phyloP scores from a whole-genome alignment of 2,329 filamentous ascomycete genomes.

The Alternaria arbusti region DNA sequence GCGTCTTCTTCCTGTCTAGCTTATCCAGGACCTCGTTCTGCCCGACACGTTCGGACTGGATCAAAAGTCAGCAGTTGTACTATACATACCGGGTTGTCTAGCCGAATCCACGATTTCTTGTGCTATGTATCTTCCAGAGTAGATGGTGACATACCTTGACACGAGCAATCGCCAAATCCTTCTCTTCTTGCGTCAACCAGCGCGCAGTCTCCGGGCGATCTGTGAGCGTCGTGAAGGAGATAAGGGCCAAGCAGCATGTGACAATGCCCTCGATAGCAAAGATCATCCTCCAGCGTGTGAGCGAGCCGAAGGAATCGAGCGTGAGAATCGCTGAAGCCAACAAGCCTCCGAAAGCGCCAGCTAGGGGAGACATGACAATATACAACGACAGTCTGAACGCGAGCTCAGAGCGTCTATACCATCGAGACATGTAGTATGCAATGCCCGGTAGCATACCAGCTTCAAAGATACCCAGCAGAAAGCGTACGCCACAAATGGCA shows the following conservation, averaged over 20 bases:
- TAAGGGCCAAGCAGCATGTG: constrained; percentile 62
- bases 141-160: constrained; percentile 54
- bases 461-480: constrained; percentile 71
- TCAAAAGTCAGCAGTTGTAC: neutral
- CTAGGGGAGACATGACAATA: constrained; percentile 73
- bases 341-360: constrained; percentile 74
- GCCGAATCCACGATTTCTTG: neutral
- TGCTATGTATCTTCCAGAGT: neutral
- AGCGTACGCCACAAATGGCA: constrained; percentile 66
- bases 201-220: constrained; percentile 71
- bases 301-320: constrained; percentile 63
- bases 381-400: constrained; percentile 72
- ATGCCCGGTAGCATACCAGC: constrained; percentile 77
- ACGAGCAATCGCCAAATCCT: constrained; percentile 68
- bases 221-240: constrained; percentile 69
- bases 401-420: constrained; percentile 74
- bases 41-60: constrained; percentile 65
- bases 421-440: constrained; percentile 74
- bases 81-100: neutral
- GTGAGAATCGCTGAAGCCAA: constrained; percentile 67
- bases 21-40: constrained; percentile 69
- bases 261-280: constrained; percentile 75
- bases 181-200: constrained; percentile 71
- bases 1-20: constrained; percentile 64
- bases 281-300: constrained; percentile 71